Evolutionary conservation across 1,139 yeast genomes (phyloP).

Genomic region (Kodamaea suecica): DNA sequence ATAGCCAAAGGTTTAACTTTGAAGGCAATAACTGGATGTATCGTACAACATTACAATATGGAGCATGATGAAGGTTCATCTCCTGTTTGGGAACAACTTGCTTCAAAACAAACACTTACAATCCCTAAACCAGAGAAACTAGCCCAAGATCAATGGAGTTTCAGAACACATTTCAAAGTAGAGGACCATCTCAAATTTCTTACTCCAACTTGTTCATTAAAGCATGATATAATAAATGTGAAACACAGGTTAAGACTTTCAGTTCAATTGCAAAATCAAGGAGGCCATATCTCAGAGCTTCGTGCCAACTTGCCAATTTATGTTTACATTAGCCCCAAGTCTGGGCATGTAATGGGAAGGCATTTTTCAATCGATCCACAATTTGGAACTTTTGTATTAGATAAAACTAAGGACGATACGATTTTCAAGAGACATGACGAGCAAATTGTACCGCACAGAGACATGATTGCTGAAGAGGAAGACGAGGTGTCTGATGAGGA

Average conservation of each 20-base stretch:
- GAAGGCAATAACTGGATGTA: constrained; percentile 45
- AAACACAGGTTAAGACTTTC: constrained; percentile 59
- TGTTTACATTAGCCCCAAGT: constrained; percentile 54
- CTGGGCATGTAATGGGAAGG: constrained; percentile 50
- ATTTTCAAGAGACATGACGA: constrained; percentile 33
- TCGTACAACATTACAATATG: constrained; percentile 51
- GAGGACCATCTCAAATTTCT: constrained; percentile 52
- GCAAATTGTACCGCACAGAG: too few species aligned
- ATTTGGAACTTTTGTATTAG: constrained; percentile 47
- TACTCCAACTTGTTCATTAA: constrained; percentile 57
- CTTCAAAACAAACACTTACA: constrained; percentile 28
- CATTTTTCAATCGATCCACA: constrained; percentile 49
- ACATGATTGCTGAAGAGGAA: constrained; percentile 6
- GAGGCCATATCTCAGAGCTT: constrained; percentile 65
- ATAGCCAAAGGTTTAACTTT: constrained; percentile 54
- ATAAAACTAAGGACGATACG: constrained; percentile 31
- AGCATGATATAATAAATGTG: constrained; percentile 49
- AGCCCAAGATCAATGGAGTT: constrained; percentile 48
- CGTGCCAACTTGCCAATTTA: constrained; percentile 65
- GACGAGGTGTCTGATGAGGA: constrained; percentile 16
- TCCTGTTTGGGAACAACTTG: constrained; percentile 43
- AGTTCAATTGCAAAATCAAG: constrained; percentile 54
- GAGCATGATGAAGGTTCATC: constrained; percentile 36
- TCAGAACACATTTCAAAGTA: constrained; percentile 46
- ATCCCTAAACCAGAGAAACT: constrained; percentile 28